Base-by-base conservation (phyloP, 805 yeast genomes). In the Kodamaea lidongshanica region DNA sequence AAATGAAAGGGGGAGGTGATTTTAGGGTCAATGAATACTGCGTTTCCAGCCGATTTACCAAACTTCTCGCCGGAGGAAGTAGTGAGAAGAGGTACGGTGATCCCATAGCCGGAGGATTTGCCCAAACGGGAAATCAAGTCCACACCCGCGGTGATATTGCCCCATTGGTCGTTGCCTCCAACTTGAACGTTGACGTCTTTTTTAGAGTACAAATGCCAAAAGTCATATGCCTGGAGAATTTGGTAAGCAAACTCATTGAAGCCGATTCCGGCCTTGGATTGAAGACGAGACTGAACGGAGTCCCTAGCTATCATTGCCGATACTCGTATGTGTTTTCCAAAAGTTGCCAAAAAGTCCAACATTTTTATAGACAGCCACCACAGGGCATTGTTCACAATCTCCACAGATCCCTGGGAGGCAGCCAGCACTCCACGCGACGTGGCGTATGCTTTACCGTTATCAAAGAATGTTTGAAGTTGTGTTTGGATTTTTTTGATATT, bases 121-220 rank as follows among this genome's bases (percentile, higher is more conserved):
- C 19, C 30, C 42, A 83, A 51, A 39, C 95, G 62, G 1, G 79
- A 65, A 22, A 88, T 86, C 35, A 92, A 65, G 46, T 92, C 98
- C 22, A 84, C 72, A 0, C 98, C 98, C 1, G 97, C 96, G 2
- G 94, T 85, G 36, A 92, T 92, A 47, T 92, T 92, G 1, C 98
- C 98, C 87, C 96, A 92, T 56, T 92, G 98, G 52, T 92, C 98
- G 50, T 83, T 87, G 5, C 98, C 98, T 14, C 98, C 98, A 19
- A 83, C 77, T 59, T 92, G 97, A 9, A 87, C 56, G 24, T 67
- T 65, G 24, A 88, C 88, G 3, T 63, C 55, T 20, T 72, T 56
- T 10, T 70, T 52, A 21, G 67, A 68, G 60, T 74, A 76, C 35
- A 92, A 58, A 49, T 88, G 86, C 68, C 80, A 86, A 50, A 86